Percentiles rank a stretch among this genome's conserved stretches.
These are phyloP conservation scores for Elongisporangium undulatum DNA, from an alignment of 352 stramenopile genomes.

Conservation along the genomic window DNA sequence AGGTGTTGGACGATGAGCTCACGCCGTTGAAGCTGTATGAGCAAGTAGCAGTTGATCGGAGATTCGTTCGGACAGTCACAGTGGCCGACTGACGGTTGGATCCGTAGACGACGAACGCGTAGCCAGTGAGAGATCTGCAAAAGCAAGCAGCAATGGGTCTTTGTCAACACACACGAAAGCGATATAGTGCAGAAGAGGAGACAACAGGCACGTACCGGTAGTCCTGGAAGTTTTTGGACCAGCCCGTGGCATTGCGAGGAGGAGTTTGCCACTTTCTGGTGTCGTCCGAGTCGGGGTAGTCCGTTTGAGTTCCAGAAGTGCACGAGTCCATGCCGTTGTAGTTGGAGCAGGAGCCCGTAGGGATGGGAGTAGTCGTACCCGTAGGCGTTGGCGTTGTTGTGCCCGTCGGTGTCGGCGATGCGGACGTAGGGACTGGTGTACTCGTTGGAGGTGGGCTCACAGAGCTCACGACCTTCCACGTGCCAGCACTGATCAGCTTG, in stretches of 20 bases:
- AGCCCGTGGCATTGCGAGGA: constrained; percentile 27
- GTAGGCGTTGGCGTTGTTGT: constrained; percentile 9
- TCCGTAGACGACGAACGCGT: constrained; percentile 38
- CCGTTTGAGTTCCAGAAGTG: constrained; percentile 12
- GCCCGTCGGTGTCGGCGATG: constrained; percentile 12
- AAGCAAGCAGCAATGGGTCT: background rate
- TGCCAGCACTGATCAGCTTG: constrained; percentile 28
- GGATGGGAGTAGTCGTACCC: constrained; percentile 10
- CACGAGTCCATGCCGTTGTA: constrained; percentile 30
- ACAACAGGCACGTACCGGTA: constrained; percentile 13
- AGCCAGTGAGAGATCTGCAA: constrained; percentile 25
- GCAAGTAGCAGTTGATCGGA: constrained; percentile 23
- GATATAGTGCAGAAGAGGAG: background rate
- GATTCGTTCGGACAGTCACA: constrained; percentile 29
- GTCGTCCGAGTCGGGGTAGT: constrained; percentile 17
- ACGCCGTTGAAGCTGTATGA: constrained; percentile 36
- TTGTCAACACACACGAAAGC: background rate
- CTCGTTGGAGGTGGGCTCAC: constrained; percentile 18
- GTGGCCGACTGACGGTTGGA: constrained; percentile 23
- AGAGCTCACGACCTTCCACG: constrained; percentile 27
- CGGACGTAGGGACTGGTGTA: constrained; percentile 8
- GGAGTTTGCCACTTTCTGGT: constrained; percentile 41
- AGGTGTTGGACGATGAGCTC: constrained; percentile 12
- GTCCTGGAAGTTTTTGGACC: constrained; percentile 33
- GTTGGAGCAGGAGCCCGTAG: constrained; percentile 21